A percentile compares a stretch with the other conserved stretches of the same genome.
Conservation (phyloP, 805 yeast genomes). For the Kodamaea kakaduensis region DNA sequence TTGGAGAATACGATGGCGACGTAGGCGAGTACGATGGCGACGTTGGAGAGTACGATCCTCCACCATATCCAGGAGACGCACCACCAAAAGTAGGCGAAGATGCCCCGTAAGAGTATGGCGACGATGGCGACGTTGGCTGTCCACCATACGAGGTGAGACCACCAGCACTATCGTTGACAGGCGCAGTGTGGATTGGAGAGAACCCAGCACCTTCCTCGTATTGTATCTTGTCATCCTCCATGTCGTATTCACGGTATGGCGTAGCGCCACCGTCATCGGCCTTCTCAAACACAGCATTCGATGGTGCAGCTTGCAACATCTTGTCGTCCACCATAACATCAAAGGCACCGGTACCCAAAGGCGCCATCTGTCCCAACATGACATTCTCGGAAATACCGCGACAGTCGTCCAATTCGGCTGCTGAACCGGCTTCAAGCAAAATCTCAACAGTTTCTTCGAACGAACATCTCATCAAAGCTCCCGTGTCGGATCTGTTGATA, state of each 20-base stretch:
- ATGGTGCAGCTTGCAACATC: conserved; percentile 63
- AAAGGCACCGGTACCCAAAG: conserved; percentile 97
- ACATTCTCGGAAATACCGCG: conserved; percentile 98
- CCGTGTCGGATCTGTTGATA: conserved; percentile 97
- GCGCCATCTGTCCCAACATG: conserved; percentile 96
- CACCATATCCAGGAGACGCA: conserved; percentile 43
- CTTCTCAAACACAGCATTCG: conserved; percentile 37
- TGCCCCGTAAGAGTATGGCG: conserved; percentile 52
- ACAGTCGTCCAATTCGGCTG: conserved; percentile 97
- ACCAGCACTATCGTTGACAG: conserved; percentile 68
- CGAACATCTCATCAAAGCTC: conserved; percentile 98
- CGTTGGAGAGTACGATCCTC: conserved; percentile 54
- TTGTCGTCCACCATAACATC: conserved; percentile 93
- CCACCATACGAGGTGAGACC: conserved; percentile 91
- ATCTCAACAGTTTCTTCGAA: conserved; percentile 99
- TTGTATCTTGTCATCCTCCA: conserved; percentile 57
- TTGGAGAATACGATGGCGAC: conserved; percentile 70
- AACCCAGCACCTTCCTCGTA: conserved; percentile 76
- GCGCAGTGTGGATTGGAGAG: conserved; percentile 91
- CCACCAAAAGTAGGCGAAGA: conserved; percentile 53
- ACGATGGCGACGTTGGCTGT: conserved; percentile 44
- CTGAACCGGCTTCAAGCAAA: conserved; percentile 94
- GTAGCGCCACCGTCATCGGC: conserved; percentile 74
- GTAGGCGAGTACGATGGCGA: conserved; percentile 62
- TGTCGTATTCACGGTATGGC: conserved; percentile 72